phyloP scores from a whole-genome alignment of 2,329 filamentous ascomycete genomes.

The Ceratocystis variospora region DNA sequence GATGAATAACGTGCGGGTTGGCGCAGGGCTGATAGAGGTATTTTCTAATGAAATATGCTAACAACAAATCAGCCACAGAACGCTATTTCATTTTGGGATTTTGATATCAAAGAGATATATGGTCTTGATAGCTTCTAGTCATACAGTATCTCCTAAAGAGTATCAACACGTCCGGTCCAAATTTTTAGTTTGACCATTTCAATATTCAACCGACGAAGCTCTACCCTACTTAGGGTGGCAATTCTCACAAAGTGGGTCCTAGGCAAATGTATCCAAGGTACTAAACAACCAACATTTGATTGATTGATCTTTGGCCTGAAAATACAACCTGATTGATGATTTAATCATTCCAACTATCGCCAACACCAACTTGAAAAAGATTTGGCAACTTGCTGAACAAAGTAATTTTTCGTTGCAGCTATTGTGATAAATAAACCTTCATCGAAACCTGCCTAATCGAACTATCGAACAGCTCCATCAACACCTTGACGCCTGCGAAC shows the following conservation, averaged over 20 bases:
- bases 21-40: neutral
- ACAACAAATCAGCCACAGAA: too few relatives aligned
- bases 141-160: too few relatives aligned
- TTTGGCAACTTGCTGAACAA: neutral
- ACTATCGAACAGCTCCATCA: neutral
- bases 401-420: neutral
- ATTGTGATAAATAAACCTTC: too few relatives aligned
- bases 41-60: neutral
- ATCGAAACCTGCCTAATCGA: neutral
- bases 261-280: constrained; percentile 1
- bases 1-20: neutral
- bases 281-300: neutral
- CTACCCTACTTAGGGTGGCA: neutral
- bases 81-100: too few relatives aligned
- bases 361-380: neutral
- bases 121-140: too few relatives aligned
- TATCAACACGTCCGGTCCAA: too few relatives aligned
- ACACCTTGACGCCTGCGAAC: neutral
- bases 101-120: too few relatives aligned
- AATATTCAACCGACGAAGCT: neutral
- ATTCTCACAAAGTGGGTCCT: constrained; percentile 10
- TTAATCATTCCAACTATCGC: neutral
- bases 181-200: too few relatives aligned
- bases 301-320: neutral
- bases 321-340: neutral